A percentile compares a stretch with the other conserved stretches of the same genome.
Evolutionary conservation across 192 early-diverging fungal genomes (phyloP).

Genomic region (Gamsiella multidivaricata): DNA sequence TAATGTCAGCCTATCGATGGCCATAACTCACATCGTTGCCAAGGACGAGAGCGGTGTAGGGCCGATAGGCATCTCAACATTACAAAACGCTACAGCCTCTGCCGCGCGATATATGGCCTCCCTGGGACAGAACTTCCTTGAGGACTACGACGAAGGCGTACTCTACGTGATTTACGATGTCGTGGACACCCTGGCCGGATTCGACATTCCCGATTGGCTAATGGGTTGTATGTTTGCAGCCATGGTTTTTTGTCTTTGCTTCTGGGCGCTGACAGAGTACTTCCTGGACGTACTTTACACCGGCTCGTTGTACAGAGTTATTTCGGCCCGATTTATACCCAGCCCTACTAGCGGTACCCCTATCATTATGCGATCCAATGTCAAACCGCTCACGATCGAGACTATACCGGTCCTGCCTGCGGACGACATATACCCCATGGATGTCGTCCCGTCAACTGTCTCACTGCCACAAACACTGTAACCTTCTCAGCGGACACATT

Average conservation of each 20-base stretch:
- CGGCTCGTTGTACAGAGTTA: constrained; percentile 6
- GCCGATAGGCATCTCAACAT: neutral
- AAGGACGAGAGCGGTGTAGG: too few relatives aligned
- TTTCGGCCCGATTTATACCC: neutral
- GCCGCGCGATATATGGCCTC: constrained; percentile 6
- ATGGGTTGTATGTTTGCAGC: neutral
- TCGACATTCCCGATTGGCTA: constrained; percentile 14
- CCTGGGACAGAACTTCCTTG: constrained; percentile 22
- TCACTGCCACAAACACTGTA: neutral
- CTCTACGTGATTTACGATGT: constrained; percentile 8
- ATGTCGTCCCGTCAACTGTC: neutral
- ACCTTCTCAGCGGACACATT: too few relatives aligned
- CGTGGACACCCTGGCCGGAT: neutral
- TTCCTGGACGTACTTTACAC: constrained; percentile 13
- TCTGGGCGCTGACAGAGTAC: neutral
- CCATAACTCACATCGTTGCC: neutral
- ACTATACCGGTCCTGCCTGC: neutral
- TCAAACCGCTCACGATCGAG: neutral
- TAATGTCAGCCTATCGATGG: neutral
- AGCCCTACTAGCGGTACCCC: neutral
- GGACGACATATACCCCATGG: neutral
- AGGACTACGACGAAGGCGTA: neutral
- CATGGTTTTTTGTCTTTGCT: neutral
- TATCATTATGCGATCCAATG: neutral
- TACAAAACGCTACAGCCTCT: neutral